Base-by-base conservation (phyloP, 331 rosid species). In the Telfairia occidentalis region DNA sequence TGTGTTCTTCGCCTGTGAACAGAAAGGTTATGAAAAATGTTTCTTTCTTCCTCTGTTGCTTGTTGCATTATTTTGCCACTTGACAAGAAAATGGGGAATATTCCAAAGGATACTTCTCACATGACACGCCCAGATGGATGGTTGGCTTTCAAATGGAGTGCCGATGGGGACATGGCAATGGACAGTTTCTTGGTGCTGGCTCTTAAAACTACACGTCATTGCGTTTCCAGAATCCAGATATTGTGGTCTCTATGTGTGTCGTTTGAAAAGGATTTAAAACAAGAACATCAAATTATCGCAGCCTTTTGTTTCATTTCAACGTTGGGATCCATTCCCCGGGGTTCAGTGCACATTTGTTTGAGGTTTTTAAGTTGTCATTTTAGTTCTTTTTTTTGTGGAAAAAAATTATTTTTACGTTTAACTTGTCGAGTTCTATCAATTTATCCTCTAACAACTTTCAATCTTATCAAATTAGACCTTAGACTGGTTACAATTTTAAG, bases 41-140 rank as follows among this genome's bases (percentile, higher is more conserved):
- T 60, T 60, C 11, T 59, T 10, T 66, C 16, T 35, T 37, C 19
- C 19, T 65, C 28, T 34, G 72, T 21, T 42, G 23, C 11, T 21
- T 67, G 53, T 4, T 28, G 57, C 15, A 43, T 70, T 23, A 16
- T 45, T 34, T 70, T 48, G 34, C 23, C 57, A 45, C 40, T 70
- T 43, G 57, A 45, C 75, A 43, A 45, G 11, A 12, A 45, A 43
- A 45, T 26, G 16, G 24, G 75, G 75, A 70, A 70, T 70, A 70
- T 70, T 70, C 75, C 40, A 70, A 12, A 12, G 0, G 75, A 70
- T 70, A 15, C 75, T 70, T 16, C 54, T 67, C 74, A 67, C 74
- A 67, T 67, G 54, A 70, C 40, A 70, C 5, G 24, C 57, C 34
- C 75, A 70, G 57, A 70, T 70, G 57, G 74, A 19, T 65, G 72